Conservation (phyloP, 1,284 basidiomycete genomes). For the Limonomyces culmigenus region DNA sequence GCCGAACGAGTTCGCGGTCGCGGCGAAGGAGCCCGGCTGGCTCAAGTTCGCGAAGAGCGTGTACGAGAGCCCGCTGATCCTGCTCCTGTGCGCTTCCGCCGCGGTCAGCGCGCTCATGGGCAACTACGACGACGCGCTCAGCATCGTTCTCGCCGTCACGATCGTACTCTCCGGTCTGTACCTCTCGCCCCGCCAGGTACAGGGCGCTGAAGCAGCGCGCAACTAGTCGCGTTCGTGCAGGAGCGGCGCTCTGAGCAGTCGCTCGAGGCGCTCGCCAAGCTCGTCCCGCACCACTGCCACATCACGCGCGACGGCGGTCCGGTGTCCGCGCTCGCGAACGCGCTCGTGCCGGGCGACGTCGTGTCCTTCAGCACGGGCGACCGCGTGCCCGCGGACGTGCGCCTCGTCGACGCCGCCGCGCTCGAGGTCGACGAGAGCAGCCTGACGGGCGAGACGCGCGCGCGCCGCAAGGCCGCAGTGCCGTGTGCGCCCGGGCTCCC, state of each 20-base stretch:
- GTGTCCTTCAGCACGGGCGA: slow-evolving; percentile 87
- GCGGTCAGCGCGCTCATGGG: slow-evolving; percentile 81
- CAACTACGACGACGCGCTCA: slow-evolving; percentile 86
- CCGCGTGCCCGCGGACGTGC: slow-evolving; percentile 85
- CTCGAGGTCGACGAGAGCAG: slow-evolving; percentile 94
- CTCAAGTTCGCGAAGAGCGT: slow-evolving; percentile 88
- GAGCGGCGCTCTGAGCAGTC: slow-evolving; percentile 92
- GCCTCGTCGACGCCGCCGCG: slow-evolving; percentile 63
- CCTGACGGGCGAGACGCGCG: slow-evolving; percentile 84
- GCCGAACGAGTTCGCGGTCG: slow-evolving; percentile 91
- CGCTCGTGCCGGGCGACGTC: slow-evolving; percentile 89
- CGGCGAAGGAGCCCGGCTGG: slow-evolving; percentile 60
- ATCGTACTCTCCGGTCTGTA: slow-evolving; percentile 81
- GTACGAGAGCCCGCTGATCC: slow-evolving; percentile 85
- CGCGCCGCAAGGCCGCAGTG: slow-evolving; percentile 54
- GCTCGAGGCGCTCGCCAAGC: slow-evolving; percentile 87
- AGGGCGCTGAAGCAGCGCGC: no score
- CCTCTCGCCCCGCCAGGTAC: no score
- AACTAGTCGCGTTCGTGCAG: slow-evolving; percentile 93
- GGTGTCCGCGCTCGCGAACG: slow-evolving; percentile 78
- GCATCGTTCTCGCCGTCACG: slow-evolving; percentile 84
- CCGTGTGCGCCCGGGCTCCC: slow-evolving; percentile 20
- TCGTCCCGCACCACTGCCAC: slow-evolving; percentile 92
- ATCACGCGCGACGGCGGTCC: slow-evolving; percentile 67
- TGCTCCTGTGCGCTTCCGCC: slow-evolving; percentile 80